A percentile compares a stretch with the other conserved stretches of the same genome.
Conservation (phyloP, 2,329 filamentous ascomycete species). For the Aspergillus pseudonomiae region DNA sequence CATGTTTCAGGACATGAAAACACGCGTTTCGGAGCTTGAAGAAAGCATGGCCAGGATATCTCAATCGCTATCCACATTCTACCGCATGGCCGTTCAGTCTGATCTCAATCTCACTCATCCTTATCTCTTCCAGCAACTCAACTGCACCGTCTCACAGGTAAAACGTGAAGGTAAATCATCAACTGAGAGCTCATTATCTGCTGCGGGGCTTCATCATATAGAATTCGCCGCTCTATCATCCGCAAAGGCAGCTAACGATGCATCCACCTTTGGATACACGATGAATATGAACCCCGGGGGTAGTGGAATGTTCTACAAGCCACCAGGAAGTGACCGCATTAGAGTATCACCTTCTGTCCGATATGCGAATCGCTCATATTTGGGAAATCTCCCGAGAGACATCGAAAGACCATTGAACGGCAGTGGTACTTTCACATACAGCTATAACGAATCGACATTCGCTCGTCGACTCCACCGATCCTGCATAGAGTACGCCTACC, state of each 20-base stretch:
- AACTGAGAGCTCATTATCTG: not conserved
- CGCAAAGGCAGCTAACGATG: not conserved
- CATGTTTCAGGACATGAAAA: conserved; percentile 73
- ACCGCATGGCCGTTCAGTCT: conserved; percentile 6
- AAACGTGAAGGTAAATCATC: not conserved
- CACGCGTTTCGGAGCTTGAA: conserved; percentile 70
- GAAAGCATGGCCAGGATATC: conserved; percentile 33
- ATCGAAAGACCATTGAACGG: not conserved
- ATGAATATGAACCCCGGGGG: not conserved
- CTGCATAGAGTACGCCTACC: conserved; percentile 64
- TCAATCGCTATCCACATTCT: not conserved
- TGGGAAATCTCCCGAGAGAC: not conserved
- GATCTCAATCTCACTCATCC: conserved; percentile 14
- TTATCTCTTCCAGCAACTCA: conserved; percentile 4
- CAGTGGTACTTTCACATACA: conserved; percentile 51
- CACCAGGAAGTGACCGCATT: not conserved
- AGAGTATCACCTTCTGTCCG: not conserved
- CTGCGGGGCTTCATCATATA: not conserved
- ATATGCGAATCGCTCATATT: not conserved
- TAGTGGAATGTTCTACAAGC: not conserved
- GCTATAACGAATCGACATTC: conserved; percentile 68
- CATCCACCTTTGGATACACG: not conserved
- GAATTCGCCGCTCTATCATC: not conserved
- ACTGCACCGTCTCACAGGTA: conserved; percentile 1
- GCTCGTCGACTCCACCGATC: conserved; percentile 70